A percentile compares a stretch with the other conserved stretches of the same genome.
Conservation (phyloP, 2,329 filamentous ascomycete species). For the Cylindrodendrum hubeiense region DNA sequence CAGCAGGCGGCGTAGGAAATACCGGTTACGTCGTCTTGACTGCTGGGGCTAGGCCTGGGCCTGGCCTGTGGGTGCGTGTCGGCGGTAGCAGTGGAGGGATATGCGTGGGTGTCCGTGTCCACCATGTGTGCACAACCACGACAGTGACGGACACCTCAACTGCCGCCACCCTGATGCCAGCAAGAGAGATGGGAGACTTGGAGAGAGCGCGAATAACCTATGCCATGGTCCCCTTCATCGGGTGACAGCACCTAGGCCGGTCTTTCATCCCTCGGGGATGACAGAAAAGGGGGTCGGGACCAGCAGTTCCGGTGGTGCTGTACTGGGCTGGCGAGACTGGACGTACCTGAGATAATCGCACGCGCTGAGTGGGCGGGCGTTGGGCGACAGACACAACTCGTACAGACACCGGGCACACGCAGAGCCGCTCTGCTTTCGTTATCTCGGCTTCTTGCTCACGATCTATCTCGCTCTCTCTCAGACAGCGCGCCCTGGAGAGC, state of each 20-base stretch:
- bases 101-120: constrained; percentile 32
- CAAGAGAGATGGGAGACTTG: constrained; percentile 14
- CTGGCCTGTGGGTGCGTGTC: constrained; percentile 4
- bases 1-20: constrained; percentile 16
- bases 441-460: constrained; percentile 10
- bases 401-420: constrained; percentile 29
- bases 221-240: constrained; percentile 14
- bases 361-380: constrained; percentile 18
- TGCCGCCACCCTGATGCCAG: constrained; percentile 32
- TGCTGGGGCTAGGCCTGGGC: constrained; percentile 6
- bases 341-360: constrained; percentile 40
- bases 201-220: constrained; percentile 19
- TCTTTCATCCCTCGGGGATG: constrained; percentile 24
- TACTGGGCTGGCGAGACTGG: constrained; percentile 32
- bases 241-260: constrained; percentile 25
- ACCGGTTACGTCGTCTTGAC: neutral
- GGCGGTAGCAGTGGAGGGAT: constrained; percentile 10
- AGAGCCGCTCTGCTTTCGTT: neutral
- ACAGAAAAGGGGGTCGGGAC: constrained; percentile 24
- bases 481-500: constrained; percentile 44
- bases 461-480: constrained; percentile 38
- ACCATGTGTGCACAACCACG: constrained; percentile 17
- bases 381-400: constrained; percentile 30
- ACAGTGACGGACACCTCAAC: constrained; percentile 15
- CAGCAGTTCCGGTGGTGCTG: constrained; percentile 17